These are phyloP conservation scores for Xerocomus potaroensis DNA, from an alignment of 768 basidiomycete genomes.

Conservation along the genomic window DNA sequence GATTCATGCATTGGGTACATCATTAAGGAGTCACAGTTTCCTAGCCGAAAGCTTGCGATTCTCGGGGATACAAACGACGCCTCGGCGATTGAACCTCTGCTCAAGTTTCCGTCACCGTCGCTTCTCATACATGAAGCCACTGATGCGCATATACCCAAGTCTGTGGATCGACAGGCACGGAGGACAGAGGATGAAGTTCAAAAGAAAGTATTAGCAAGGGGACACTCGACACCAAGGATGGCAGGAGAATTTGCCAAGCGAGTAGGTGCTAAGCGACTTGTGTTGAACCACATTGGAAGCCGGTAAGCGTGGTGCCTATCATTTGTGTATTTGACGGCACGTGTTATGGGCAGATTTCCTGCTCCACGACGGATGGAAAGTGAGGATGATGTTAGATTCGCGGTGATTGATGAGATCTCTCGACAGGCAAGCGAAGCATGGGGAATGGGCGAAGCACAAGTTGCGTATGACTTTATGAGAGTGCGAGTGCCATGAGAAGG, in stretches of 20 bases:
- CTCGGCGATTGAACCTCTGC: conserved; percentile 53
- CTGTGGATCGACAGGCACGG: conserved; percentile 47
- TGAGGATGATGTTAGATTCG: conserved; percentile 31
- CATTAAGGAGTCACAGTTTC: conserved; percentile 51
- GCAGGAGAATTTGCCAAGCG: conserved; percentile 70
- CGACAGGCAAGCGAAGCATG: conserved; percentile 59
- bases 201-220: conserved; percentile 54
- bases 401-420: conserved; percentile 58
- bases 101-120: conserved; percentile 44
- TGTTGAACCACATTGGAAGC: conserved; percentile 75
- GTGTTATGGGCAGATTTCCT: conserved; percentile 43
- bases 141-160: conserved; percentile 61
- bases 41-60: conserved; percentile 62
- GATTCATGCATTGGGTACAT: conserved; percentile 81
- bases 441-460: conserved; percentile 44
- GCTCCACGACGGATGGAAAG: conserved; percentile 38
- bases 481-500: conserved; percentile 43
- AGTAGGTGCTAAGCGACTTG: conserved; percentile 55
- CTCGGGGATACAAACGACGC: conserved; percentile 77
- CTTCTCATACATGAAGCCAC: conserved; percentile 87
- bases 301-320: conserved; percentile 42
- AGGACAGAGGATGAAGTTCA: conserved; percentile 40
- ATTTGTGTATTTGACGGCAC: not conserved
- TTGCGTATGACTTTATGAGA: conserved; percentile 57
- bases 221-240: conserved; percentile 77